Evolutionary conservation across 306 rosid genomes (phyloP).

Genomic region (Pyrus communis): DNA sequence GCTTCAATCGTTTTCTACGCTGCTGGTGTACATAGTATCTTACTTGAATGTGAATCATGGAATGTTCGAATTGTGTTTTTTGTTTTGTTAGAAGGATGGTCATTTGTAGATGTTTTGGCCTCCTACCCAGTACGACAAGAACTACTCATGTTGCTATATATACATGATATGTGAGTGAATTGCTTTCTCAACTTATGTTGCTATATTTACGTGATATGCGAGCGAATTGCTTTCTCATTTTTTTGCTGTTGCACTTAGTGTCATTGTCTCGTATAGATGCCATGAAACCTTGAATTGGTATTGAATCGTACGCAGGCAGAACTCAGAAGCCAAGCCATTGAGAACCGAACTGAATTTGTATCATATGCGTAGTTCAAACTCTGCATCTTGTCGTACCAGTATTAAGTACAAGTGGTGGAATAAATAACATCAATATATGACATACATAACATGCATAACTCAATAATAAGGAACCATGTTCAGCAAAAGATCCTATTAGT

Average conservation of each 20-base stretch:
- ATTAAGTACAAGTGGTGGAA: too few species aligned
- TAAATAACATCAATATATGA: too few species aligned
- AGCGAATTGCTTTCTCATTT: background rate
- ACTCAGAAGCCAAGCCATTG: too few species aligned
- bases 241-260: background rate
- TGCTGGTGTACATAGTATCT: constrained; percentile 37
- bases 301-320: too few species aligned
- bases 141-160: background rate
- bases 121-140: background rate
- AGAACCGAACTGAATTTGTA: too few species aligned
- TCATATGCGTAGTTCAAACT: too few species aligned
- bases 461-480: background rate
- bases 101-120: constrained; percentile 17
- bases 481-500: background rate
- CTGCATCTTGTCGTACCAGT: too few species aligned
- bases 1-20: constrained; percentile 11
- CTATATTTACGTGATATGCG: background rate
- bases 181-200: background rate
- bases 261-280: too few species aligned
- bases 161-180: too few species aligned
- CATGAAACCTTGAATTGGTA: too few species aligned
- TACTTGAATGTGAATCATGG: constrained; percentile 18
- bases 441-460: background rate
- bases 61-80: background rate
- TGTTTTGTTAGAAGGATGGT: background rate